Percentiles rank a stretch among this genome's conserved stretches.
Evolutionary conservation across 345 rosid genomes (phyloP).

Genomic region (Pseudoturritis turrita): DNA sequence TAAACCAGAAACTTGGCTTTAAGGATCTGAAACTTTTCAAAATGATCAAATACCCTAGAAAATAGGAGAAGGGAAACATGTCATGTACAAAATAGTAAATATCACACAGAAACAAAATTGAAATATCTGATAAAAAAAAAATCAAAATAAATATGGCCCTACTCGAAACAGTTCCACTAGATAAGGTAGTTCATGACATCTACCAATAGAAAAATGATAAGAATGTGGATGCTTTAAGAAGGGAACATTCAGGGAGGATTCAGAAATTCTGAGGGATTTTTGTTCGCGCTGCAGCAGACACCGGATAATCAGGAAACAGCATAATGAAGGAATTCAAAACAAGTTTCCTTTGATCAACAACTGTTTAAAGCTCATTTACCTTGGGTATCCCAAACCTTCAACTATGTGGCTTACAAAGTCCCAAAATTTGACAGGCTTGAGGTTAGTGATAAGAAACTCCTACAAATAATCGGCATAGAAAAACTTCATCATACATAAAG

Average conservation of each 20-base stretch:
- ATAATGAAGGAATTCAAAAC: neutral
- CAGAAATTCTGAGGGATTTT: neutral
- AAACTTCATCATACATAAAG: conserved; percentile 17
- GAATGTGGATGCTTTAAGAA: neutral
- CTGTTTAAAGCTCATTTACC: conserved; percentile 43
- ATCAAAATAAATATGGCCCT: neutral
- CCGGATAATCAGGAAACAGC: neutral
- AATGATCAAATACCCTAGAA: neutral
- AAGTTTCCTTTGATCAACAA: neutral
- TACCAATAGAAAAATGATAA: neutral
- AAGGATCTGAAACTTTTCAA: neutral
- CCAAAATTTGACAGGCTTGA: conserved; percentile 73
- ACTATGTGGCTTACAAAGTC: conserved; percentile 60
- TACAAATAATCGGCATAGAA: conserved; percentile 35
- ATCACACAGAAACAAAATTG: neutral
- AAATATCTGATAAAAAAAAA: neutral
- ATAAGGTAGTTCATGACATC: neutral
- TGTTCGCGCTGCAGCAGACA: neutral
- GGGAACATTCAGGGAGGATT: neutral
- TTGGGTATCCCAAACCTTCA: conserved; percentile 77
- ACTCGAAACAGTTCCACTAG: neutral
- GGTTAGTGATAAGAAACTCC: conserved; percentile 91
- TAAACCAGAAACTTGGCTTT: neutral
- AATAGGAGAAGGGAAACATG: neutral
- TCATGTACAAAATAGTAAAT: neutral